Percentiles rank a stretch among this genome's conserved stretches.
Conservation (phyloP, 1,139 yeast species). For the Saccharomyces hybrid region DNA sequence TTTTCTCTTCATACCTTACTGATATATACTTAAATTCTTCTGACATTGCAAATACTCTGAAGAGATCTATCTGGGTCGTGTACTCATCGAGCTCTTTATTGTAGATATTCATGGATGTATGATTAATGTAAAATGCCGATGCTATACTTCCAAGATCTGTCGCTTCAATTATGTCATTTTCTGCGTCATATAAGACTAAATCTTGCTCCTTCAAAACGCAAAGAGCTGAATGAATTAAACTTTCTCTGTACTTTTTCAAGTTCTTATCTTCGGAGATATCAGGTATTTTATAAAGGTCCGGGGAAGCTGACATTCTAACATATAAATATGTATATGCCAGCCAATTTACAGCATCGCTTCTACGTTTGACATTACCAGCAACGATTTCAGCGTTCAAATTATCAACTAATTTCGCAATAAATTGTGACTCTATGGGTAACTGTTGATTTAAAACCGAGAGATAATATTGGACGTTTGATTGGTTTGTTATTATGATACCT, state of each 20-base stretch:
- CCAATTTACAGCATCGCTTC: constrained; percentile 73
- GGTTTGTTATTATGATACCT: constrained; percentile 86
- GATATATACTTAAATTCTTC: constrained; percentile 82
- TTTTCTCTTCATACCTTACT: constrained; percentile 76
- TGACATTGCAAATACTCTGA: constrained; percentile 69
- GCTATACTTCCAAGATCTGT: constrained; percentile 83
- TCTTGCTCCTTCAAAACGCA: constrained; percentile 45
- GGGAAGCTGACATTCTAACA: constrained; percentile 70
- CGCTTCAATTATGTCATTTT: constrained; percentile 41
- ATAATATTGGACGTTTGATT: constrained; percentile 79
- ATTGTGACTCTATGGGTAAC: constrained; percentile 84
- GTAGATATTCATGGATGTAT: constrained; percentile 61
- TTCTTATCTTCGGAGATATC: constrained; percentile 39
- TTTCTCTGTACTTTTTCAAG: constrained; percentile 48
- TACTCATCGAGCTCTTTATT: constrained; percentile 55
- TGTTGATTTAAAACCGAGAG: constrained; percentile 84
- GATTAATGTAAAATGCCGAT: constrained; percentile 75
- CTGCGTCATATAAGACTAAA: constrained; percentile 49
- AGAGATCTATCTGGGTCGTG: constrained; percentile 62
- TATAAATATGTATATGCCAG: constrained; percentile 70
- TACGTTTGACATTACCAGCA: constrained; percentile 51
- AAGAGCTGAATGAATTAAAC: constrained; percentile 73
- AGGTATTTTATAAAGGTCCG: constrained; percentile 51
- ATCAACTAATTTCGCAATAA: constrained; percentile 65
- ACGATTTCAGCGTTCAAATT: constrained; percentile 82